Evolutionary conservation across 116 monocot species (phyloP), one percentile per base, ranked within the genome.

Genomic region (Zostera marina): DNA sequence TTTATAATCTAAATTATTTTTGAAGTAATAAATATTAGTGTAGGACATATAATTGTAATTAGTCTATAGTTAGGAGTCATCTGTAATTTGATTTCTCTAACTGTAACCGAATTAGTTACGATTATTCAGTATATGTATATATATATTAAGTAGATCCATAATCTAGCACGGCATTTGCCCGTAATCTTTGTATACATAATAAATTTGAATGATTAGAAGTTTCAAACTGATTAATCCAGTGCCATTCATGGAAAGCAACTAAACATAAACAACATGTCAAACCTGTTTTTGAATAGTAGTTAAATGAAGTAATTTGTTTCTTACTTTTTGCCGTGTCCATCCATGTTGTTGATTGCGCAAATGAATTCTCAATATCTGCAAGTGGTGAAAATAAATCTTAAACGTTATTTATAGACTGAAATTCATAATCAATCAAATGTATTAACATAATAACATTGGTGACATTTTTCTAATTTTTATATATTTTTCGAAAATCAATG

Each of bases 271-370:
- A 26, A 24, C 12, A 38, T 26, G 15, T 59, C 19, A 42, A 22
- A 22, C n/a, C n/a, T n/a, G n/a, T n/a, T n/a, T 20, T 16, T 21
- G 19, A 9, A 12, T 54, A 54, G 12, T 25, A 20, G 59, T 20
- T 10, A 59, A 59, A 12, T 42, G 42, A 19, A 43, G 59, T 20
- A 12, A 44, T 17, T 5, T 56, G 13, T 56, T 63, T 16, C 61
- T 48, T 66, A 84, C 91, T 82, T 85, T 91, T 73, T 91, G 85
- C 13, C 86, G 82, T 42, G 91, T 91, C 85, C 85, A 91, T 3
- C 86, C 86, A 69, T 75, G 79, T 26, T 76, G 76, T 61, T 70
- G 79, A 71, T 67, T 80, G 44, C 71, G 69, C 58, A 71, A 64
- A 54, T 77, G 77, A 56, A 82, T 75, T 68, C 85, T 91, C 60